Base-by-base conservation (phyloP, 1,284 basidiomycete genomes). In the Ustilago nuda region DNA sequence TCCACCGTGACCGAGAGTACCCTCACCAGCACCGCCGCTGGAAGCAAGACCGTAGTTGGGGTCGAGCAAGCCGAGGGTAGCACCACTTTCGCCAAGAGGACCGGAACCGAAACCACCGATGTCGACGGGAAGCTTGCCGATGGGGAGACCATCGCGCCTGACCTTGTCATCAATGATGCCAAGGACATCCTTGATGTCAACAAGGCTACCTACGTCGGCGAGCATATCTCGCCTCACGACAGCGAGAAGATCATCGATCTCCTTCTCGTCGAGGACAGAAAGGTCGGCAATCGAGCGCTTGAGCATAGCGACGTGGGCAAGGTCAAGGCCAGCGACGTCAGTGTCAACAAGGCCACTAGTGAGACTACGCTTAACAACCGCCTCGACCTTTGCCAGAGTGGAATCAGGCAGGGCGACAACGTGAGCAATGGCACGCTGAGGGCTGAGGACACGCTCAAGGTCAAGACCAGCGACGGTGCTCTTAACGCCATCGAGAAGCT, bases 391-490 rank as follows among this genome's bases (percentile, higher is more conserved):
- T 13, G 37, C 62, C 13, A 65, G 52, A 13, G 53, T 55, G 13
- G 56, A 61, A 19, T 61, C 35, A 17, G 68, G 62, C 19, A 71
- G 55, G 23, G 68, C 68, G 7, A 35, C 41, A 27, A 71, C 53
- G 58, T 71, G 68, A 3, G 68, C 62, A 15, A 71, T 33, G 7
- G 67, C 57, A 8, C 67, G 61, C 61, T 70, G 65, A 39, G 65
- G 61, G 23, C 27, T 27, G n/a, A 58, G 50, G 30, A 62, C 52
- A 33, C 58, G 53, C 15, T 46, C 6, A 36, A 61, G 35, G 50
- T 46, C 62, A 27, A 65, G 30, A n/a, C 62, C 62, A 8, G 54
- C 39, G 17, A 64, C 37, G 32, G 53, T 61, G 15, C 19, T 37
- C 12, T 53, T 37, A 11, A 66, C 68, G 35, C 32, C 43, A 7